phyloP scores from a whole-genome alignment of 2,329 filamentous ascomycete genomes.

The Trichothecium sympodiale region DNA sequence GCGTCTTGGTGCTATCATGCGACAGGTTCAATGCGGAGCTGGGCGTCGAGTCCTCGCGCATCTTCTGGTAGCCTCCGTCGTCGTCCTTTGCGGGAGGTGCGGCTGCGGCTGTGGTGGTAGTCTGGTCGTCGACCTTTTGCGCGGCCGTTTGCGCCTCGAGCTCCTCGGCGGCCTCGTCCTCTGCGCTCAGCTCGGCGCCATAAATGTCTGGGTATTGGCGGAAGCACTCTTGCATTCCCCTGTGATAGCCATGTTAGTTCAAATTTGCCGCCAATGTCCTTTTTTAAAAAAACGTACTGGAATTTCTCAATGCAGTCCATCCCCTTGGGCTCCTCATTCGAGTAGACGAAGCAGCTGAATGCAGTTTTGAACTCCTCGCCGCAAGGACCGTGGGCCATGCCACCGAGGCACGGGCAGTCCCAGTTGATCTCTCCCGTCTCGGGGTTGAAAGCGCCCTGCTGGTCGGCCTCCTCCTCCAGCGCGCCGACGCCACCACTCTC shows the following conservation, averaged over 20 bases:
- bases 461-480: constrained; percentile 69
- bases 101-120: no score
- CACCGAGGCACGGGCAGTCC: constrained; percentile 95
- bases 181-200: constrained; percentile 74
- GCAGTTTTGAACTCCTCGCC: constrained; percentile 91
- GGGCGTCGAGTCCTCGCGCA: no score
- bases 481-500: constrained; percentile 26
- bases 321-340: constrained; percentile 87
- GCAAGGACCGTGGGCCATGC: constrained; percentile 94
- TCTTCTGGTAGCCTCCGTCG: no score
- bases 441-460: constrained; percentile 92
- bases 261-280: not conserved
- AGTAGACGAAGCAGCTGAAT: constrained; percentile 98
- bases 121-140: no score
- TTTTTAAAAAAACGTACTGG: constrained; percentile 51
- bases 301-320: constrained; percentile 98
- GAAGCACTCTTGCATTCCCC: constrained; percentile 97
- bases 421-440: constrained; percentile 99
- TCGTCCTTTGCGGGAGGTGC: constrained; percentile 1
- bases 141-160: constrained; percentile 11
- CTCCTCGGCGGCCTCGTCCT: constrained; percentile 34
- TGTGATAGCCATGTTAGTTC: constrained; percentile 28
- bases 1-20: no score
- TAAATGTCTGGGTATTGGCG: constrained; percentile 86
- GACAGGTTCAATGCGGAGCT: no score